Conservation (phyloP, 1,284 basidiomycete species). For the Fistulinella cinereoalba region DNA sequence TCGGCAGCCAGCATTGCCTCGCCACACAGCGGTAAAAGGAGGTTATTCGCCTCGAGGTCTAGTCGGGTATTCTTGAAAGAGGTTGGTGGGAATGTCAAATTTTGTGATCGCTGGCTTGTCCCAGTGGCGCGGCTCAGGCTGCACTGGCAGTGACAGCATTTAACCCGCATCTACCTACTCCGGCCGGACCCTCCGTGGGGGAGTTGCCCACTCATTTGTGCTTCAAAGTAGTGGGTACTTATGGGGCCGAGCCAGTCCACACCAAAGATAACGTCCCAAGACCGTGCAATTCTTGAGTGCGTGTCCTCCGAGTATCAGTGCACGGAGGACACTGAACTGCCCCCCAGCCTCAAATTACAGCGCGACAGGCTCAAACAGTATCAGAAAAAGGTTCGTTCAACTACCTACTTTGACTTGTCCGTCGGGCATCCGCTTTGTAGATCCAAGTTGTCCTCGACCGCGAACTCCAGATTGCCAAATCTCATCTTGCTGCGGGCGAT, state of each 20-base stretch:
- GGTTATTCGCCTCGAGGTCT: conserved; percentile 12
- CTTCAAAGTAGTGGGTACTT: conserved; percentile 4
- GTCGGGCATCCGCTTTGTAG: conserved; percentile 40
- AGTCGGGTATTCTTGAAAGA: conserved; percentile 1
- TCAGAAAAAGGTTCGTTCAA: conserved; percentile 76
- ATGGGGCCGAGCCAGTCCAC: conserved; percentile 78
- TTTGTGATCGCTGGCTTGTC: too few species aligned
- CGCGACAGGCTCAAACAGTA: conserved; percentile 95
- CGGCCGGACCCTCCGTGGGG: not conserved
- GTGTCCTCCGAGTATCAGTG: conserved; percentile 32
- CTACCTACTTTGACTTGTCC: conserved; percentile 1
- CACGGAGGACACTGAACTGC: conserved; percentile 21
- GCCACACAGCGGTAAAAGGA: conserved; percentile 6
- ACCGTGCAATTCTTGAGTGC: conserved; percentile 92
- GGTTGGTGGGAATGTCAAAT: conserved; percentile 24
- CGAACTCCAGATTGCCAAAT: conserved; percentile 87
- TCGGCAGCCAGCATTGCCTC: conserved; percentile 30
- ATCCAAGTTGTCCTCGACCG: conserved; percentile 84
- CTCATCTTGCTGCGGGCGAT: conserved; percentile 77
- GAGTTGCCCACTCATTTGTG: conserved; percentile 4
- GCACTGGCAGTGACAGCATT: too few species aligned
- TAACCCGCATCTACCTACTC: too few species aligned
- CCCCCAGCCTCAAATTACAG: conserved; percentile 81
- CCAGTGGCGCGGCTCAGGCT: too few species aligned
- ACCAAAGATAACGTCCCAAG: conserved; percentile 90